Evolutionary conservation across 768 basidiomycete genomes (phyloP), one percentile per base, ranked within the genome.

Genomic region (Phlebiopsis flavidoalba): DNA sequence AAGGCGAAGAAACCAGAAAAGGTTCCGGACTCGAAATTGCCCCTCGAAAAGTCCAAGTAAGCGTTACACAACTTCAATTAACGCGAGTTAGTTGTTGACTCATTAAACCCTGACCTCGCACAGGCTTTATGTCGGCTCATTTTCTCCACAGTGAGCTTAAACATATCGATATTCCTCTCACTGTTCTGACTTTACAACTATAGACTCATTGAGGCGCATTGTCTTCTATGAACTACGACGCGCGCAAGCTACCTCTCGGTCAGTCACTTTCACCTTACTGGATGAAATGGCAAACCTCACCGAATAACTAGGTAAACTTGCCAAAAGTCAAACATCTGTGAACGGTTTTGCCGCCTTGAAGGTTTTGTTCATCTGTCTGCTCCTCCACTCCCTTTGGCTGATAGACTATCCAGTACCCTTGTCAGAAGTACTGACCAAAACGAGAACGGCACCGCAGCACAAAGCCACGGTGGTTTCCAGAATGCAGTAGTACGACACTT

Each of bases 191-290:
- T 52, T 4, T 33, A 15, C 36, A 24, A 24, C 19, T 17, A 7
- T 60, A 84, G 83, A 24, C 65, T 84, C 60, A 81, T 85, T 22
- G 77, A 81, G 52, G 82, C 81, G 0, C 76, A 78, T 47, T 86
- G 66, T 80, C 81, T 15, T 80, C 82, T 5, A 84, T 86, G 82
- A 85, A 86, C 63, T 86, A 86, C 62, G 85, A 86, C 66, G 85
- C 84, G 4, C 80, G 80, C 65, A 86, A 86, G 65, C 76, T 86
- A 22, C 85, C 85, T 15, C 78, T 86, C 17, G 85, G 83, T 31
- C 6, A 31, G 26, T 31, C 26, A 31, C 26, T 2, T 31, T 31
- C 6, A 31, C n/a, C n/a, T n/a, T n/a, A n/a, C n/a, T n/a, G n/a
- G n/a, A n/a, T n/a, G n/a, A n/a, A n/a, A n/a, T n/a, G n/a, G n/a